Evolutionary conservation across 2,329 filamentous ascomycete species (phyloP), one percentile per base, ranked within the genome.

Genomic region (Xylariaceae sp.): DNA sequence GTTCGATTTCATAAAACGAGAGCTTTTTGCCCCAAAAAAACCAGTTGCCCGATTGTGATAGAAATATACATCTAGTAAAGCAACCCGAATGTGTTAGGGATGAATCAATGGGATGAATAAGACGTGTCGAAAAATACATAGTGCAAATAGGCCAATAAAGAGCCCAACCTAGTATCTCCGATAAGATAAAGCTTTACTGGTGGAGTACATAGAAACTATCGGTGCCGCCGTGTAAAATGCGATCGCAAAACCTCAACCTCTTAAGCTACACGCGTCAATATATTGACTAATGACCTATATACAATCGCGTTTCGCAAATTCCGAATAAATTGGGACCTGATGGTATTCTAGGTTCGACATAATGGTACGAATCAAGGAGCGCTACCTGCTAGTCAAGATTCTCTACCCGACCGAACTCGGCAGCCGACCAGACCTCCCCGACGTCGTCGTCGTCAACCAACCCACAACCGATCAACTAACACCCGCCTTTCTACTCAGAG

Each of bases 291-390:
- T 3, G 12, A 37, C 32, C 9, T 14, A 37, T 16, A 16, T 16
- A 14, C 32, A 12, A 3, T 10, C 32, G 12, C 14, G 14, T 37
- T 37, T 3, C 14, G 12, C 9, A 12, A 37, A 12, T 12, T 37
- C 3, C 14, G 14, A 12, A 7, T 37, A 37, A 2, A 23, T 44
- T 44, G 43, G 21, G 40, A 32, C 2, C 26, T 9, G 10, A 48
- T 52, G 21, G 7, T 32, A n/a, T 20, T 18, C 40, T 18, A 50
- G 23, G 9, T 19, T 9, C 26, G 20, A 21, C 64, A 76, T 43
- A 47, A 97, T 99, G 95, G 95, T 99, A 57, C 91, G 95, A 70
- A 85, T 98, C 65, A 99, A 99, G 76, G 89, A 96, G 74, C 88
- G 95, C 67, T 99, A 99, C 73, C 84, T 99, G 18, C 86, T 98